A percentile compares a stretch with the other conserved stretches of the same genome.
Conservation (phyloP, 2,329 filamentous ascomycete genomes). For the Apiospora hydei region DNA sequence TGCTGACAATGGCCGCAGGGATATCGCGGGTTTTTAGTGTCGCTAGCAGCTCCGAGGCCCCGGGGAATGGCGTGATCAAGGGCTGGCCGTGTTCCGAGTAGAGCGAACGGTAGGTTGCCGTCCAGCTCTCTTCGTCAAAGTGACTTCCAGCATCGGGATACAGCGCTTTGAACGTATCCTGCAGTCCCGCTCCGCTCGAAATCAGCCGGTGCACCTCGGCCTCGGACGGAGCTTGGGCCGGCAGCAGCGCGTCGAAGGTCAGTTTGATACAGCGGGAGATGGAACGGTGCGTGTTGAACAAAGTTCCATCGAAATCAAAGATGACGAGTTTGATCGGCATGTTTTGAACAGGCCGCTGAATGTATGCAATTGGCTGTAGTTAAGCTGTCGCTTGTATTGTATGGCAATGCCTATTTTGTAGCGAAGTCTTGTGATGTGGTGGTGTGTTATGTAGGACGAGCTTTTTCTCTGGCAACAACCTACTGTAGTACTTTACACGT, state of each 20-base stretch:
- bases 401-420: not conserved
- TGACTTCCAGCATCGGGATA: slow-evolving; percentile 12
- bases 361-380: not conserved
- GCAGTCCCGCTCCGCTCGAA: slow-evolving; percentile 28
- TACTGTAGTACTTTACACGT: not conserved
- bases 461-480: not conserved
- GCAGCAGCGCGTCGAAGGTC: slow-evolving; percentile 29
- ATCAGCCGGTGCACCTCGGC: slow-evolving; percentile 28
- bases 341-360: not conserved
- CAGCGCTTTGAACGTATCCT: slow-evolving; percentile 28
- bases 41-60: slow-evolving; percentile 26
- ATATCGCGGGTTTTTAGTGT: slow-evolving; percentile 22
- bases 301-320: slow-evolving; percentile 32
- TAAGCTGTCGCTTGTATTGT: not conserved
- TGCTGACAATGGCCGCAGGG: slow-evolving; percentile 30
- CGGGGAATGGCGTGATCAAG: slow-evolving; percentile 27
- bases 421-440: not conserved
- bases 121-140: not conserved
- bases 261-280: slow-evolving; percentile 30
- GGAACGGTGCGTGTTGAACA: slow-evolving; percentile 31
- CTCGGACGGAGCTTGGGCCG: slow-evolving; percentile 22
- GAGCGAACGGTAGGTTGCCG: slow-evolving; percentile 25
- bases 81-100: slow-evolving; percentile 28
- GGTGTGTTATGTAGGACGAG: not conserved
- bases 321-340: slow-evolving; percentile 27